phyloP scores from a whole-genome alignment of 345 rosid genomes.

The Ceriops tagal region DNA sequence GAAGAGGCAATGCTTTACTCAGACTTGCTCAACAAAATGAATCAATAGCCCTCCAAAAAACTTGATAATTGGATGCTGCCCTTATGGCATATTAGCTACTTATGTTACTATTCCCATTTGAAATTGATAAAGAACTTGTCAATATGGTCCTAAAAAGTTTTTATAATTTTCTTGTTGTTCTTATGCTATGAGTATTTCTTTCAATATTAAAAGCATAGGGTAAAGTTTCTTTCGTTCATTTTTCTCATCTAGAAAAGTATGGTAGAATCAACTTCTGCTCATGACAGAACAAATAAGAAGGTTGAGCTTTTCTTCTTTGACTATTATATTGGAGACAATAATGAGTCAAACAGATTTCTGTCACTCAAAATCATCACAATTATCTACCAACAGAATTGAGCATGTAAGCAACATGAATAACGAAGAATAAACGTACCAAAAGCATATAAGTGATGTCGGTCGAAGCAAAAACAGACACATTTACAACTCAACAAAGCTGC shows the following conservation, averaged over 20 bases:
- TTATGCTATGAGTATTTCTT: conserved; percentile 31
- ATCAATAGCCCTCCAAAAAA: conserved; percentile 5
- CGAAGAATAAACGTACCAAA: conserved; percentile 23
- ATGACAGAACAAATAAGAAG: conserved; percentile 15
- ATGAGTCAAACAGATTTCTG: conserved; percentile 25
- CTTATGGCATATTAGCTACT: conserved; percentile 10
- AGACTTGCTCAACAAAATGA: conserved; percentile 7
- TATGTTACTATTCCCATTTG: conserved; percentile 16
- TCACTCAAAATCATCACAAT: conserved; percentile 31
- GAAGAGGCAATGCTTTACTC: conserved; percentile 7
- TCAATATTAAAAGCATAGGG: conserved; percentile 10
- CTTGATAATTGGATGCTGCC: neutral
- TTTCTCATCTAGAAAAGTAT: conserved; percentile 1
- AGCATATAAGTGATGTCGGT: neutral
- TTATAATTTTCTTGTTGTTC: conserved; percentile 28
- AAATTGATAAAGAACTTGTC: conserved; percentile 11
- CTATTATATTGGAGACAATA: conserved; percentile 30
- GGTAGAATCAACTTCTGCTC: conserved; percentile 13
- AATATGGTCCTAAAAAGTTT: neutral
- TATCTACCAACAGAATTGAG: conserved; percentile 19
- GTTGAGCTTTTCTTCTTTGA: conserved; percentile 20
- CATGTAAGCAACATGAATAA: neutral
- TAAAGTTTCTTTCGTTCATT: conserved; percentile 13
- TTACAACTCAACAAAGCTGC: conserved; percentile 15
- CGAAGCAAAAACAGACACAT: conserved; percentile 14